Percentiles rank a stretch among this genome's conserved stretches.
Evolutionary conservation across 352 stramenopile genomes (phyloP).

Genomic region (Aphanomyces euteiches): DNA sequence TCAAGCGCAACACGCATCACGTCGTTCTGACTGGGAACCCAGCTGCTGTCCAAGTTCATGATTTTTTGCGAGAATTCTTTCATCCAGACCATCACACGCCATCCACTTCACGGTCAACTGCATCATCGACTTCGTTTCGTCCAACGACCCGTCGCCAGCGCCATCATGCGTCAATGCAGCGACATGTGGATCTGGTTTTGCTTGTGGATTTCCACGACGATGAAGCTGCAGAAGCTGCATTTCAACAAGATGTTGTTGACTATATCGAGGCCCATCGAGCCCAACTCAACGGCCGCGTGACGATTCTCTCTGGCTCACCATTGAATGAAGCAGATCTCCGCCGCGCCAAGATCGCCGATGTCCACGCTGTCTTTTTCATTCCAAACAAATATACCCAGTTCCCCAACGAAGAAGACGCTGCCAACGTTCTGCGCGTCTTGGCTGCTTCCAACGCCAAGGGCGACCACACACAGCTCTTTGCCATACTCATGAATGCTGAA

Average conservation of each 20-base stretch:
- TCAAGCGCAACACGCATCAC: slow-evolving; percentile 62
- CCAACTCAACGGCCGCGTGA: slow-evolving; percentile 69
- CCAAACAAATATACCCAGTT: slow-evolving; percentile 80
- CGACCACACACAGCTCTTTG: slow-evolving; percentile 67
- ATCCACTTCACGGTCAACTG: slow-evolving; percentile 17
- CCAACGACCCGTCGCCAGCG: slow-evolving; percentile 51
- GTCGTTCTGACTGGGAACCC: slow-evolving; percentile 85
- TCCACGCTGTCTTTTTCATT: slow-evolving; percentile 78
- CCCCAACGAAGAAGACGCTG: slow-evolving; percentile 74
- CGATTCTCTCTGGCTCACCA: slow-evolving; percentile 70
- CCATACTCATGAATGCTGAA: slow-evolving; percentile 80
- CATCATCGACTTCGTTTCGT: not conserved
- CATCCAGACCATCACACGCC: slow-evolving; percentile 70
- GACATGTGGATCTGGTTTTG: slow-evolving; percentile 74
- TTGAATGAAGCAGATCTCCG: slow-evolving; percentile 52
- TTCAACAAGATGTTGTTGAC: slow-evolving; percentile 59
- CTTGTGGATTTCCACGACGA: slow-evolving; percentile 72
- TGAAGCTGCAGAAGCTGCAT: slow-evolving; percentile 37
- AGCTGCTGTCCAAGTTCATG: slow-evolving; percentile 69
- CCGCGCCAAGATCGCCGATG: slow-evolving; percentile 55
- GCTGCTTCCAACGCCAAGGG: slow-evolving; percentile 62
- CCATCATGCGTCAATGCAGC: slow-evolving; percentile 44
- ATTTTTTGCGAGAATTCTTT: slow-evolving; percentile 88
- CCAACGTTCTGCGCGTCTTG: slow-evolving; percentile 74
- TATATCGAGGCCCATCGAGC: slow-evolving; percentile 66